Evolutionary conservation across 108 stramenopile species (phyloP).

Genomic region (Cylindrotheca closterium): DNA sequence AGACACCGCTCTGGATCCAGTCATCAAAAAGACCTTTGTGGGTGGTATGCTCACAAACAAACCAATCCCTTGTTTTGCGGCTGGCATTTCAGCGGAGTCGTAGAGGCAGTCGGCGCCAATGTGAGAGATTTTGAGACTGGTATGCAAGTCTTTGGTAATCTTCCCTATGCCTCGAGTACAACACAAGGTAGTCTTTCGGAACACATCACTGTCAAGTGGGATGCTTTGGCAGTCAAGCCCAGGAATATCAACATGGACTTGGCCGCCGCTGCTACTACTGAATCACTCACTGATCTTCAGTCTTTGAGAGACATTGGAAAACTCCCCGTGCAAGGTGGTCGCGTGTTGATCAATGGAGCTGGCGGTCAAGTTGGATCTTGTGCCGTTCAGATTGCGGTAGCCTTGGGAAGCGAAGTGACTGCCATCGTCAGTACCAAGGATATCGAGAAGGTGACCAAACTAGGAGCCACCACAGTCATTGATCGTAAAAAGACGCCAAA

Average conservation of each 20-base stretch:
- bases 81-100: constrained; percentile 26
- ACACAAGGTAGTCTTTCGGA: constrained; percentile 35
- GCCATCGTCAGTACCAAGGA: constrained; percentile 41
- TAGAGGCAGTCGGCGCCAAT: constrained; percentile 8
- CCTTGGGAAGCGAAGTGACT: constrained; percentile 22
- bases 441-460: constrained; percentile 14
- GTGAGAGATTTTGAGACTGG: constrained; percentile 9
- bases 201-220: constrained; percentile 20
- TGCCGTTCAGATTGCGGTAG: constrained; percentile 38
- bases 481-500: constrained; percentile 17
- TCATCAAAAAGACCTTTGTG: constrained; percentile 5
- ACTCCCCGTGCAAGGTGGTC: background rate
- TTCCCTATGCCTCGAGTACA: constrained; percentile 27
- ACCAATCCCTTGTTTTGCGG: constrained; percentile 23
- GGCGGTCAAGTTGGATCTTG: constrained; percentile 37
- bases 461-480: constrained; percentile 31
- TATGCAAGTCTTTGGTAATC: constrained; percentile 25
- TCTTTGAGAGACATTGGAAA: constrained; percentile 25
- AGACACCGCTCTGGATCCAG: constrained; percentile 23
- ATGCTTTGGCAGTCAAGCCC: constrained; percentile 20
- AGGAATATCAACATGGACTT: constrained; percentile 3
- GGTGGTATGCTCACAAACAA: constrained; percentile 21
- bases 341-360: constrained; percentile 36
- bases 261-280: constrained; percentile 30
- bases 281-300: constrained; percentile 31